These are phyloP conservation scores for Kwoniella botswanensis DNA, from an alignment of 768 basidiomycete genomes.

Conservation along the genomic window DNA sequence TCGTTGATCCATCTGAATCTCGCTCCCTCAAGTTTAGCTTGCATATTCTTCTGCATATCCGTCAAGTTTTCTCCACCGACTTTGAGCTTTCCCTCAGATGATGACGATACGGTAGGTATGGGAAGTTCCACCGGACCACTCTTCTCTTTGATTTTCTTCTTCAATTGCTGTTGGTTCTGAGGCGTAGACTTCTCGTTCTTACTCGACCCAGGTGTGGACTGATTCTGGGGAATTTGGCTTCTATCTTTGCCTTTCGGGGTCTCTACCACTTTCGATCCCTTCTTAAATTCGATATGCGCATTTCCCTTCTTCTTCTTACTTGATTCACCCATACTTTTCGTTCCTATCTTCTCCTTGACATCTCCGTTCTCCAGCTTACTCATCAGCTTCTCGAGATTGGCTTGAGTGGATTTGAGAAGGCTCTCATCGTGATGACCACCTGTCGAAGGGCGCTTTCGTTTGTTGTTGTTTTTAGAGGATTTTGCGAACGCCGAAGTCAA, in stretches of 20 bases:
- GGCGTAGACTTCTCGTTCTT: slow-evolving; percentile 5
- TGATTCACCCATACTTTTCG: slow-evolving; percentile 35
- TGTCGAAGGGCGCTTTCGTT: slow-evolving; percentile 42
- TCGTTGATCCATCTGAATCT: slow-evolving; percentile 95
- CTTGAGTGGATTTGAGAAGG: slow-evolving; percentile 36
- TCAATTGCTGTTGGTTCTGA: background rate
- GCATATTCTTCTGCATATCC: slow-evolving; percentile 75
- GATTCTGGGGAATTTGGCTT: background rate
- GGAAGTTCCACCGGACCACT: slow-evolving; percentile 37
- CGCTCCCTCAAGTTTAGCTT: slow-evolving; percentile 80
- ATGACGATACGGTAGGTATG: slow-evolving; percentile 20
- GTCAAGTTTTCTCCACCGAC: slow-evolving; percentile 63
- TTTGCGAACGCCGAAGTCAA: slow-evolving; percentile 13
- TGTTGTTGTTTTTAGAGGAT: slow-evolving; percentile 22
- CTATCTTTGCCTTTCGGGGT: slow-evolving; percentile 19
- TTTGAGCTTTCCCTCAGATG: background rate
- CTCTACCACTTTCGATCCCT: background rate
- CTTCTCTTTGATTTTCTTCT: slow-evolving; percentile 12
- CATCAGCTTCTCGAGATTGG: slow-evolving; percentile 55
- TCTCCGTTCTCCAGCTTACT: slow-evolving; percentile 45
- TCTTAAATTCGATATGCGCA: slow-evolving; percentile 1
- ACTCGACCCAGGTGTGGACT: slow-evolving; percentile 1
- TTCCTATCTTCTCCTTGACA: slow-evolving; percentile 28
- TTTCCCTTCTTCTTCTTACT: slow-evolving; percentile 29
- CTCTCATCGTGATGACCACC: slow-evolving; percentile 22